Evolutionary conservation across 805 yeast genomes (phyloP), one percentile per base, ranked within the genome.

Genomic region (Candida vartiovaarae): DNA sequence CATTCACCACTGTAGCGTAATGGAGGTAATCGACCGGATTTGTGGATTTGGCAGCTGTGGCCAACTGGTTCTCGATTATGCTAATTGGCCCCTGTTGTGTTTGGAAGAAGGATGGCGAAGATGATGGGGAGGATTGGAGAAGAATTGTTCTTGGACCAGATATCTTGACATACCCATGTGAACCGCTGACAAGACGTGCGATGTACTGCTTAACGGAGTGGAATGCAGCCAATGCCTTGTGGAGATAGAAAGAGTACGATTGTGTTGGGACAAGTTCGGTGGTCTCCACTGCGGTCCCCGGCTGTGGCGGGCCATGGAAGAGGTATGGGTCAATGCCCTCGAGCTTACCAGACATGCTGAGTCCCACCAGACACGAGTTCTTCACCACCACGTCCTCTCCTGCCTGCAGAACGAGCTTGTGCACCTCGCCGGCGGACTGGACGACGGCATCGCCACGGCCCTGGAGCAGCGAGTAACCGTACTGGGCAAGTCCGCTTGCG

Each of bases 361-460:
- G 47, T 0, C 75, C 84, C 37, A 80, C 61, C 39, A 80, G 54
- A 45, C 72, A 70, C 9, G 65, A 57, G 39, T 62, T 67, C 46
- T 68, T 72, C 25, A 80, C 66, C 29, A 75, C 58, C 5, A 77
- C 59, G 35, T 72, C 73, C 49, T 80, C 84, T 24, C 58, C 69
- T 15, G 63, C 68, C 3, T 53, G 62, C 25, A 80, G 56, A 30
- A 63, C 63, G 11, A 78, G 60, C 46, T 68, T 70, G 56, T 76
- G 77, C 24, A 80, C 58, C 9, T 75, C 67, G 0, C 85, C 84
- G 25, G 65, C 62, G 1, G 83, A 84, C 11, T 68, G 73, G 11
- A 80, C 49, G 1, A 79, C 78, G 3, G 68, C 68, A 40, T 68
- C 71, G 0, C 86, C 86, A 46, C 85, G 65, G 1, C 86, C 85